Conservation (phyloP, 495 filamentous ascomycete species). For the Delitschia confertaspora region DNA sequence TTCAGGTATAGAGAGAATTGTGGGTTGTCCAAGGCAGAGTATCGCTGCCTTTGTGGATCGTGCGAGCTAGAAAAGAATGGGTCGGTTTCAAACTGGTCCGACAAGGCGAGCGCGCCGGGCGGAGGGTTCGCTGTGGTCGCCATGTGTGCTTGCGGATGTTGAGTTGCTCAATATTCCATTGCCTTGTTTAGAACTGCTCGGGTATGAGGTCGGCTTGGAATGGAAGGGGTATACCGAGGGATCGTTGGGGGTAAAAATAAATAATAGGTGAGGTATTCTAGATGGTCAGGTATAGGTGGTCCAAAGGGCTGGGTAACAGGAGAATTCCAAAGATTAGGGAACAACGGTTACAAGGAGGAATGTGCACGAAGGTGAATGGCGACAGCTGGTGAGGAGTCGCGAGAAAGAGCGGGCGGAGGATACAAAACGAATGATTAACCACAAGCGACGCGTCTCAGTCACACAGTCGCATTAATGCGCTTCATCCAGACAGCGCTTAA, state of each 20-base stretch:
- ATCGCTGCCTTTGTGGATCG: constrained; percentile 53
- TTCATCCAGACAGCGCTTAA: constrained; percentile 20
- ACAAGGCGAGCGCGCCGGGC: constrained; percentile 29
- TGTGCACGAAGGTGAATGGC: too few relatives aligned
- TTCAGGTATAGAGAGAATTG: constrained; percentile 67
- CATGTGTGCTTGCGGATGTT: constrained; percentile 19
- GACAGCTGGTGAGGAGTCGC: too few relatives aligned
- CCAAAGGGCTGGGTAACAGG: too few relatives aligned
- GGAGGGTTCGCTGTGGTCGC: constrained; percentile 32
- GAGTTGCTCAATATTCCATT: constrained; percentile 16
- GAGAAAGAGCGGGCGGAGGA: too few relatives aligned
- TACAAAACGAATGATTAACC: too few relatives aligned
- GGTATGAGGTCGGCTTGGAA: too few relatives aligned
- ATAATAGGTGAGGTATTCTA: too few relatives aligned
- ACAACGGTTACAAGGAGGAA: too few relatives aligned
- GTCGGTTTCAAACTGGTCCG: constrained; percentile 25
- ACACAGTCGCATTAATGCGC: constrained; percentile 20
- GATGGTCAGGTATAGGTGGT: too few relatives aligned
- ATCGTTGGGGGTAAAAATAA: too few relatives aligned
- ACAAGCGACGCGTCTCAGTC: constrained; percentile 7
- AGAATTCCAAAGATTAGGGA: too few relatives aligned
- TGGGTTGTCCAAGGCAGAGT: constrained; percentile 68
- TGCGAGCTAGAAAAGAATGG: constrained; percentile 32
- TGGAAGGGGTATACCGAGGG: too few relatives aligned
- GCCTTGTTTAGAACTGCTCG: constrained; percentile 1